Percentiles rank a stretch among this genome's conserved stretches.
Conservation (phyloP, 148 eudicot species). For the Cornus suecica region DNA sequence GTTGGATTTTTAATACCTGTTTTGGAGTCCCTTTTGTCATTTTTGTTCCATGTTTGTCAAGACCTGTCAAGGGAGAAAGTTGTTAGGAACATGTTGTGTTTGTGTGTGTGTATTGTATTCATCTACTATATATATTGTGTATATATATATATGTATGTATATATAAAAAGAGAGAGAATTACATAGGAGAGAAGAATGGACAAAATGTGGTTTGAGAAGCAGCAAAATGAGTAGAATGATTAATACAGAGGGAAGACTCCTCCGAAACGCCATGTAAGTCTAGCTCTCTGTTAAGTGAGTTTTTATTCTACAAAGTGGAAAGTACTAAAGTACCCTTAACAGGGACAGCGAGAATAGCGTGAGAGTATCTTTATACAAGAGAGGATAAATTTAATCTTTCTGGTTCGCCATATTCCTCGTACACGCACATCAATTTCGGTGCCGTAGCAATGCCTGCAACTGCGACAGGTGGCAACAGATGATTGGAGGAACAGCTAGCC, state of each 20-base stretch:
- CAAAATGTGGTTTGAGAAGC: neutral
- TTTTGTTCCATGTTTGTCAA: constrained; percentile 7
- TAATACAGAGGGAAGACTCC: neutral
- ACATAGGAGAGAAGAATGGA: neutral
- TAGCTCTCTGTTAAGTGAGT: too few species aligned
- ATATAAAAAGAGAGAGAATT: neutral
- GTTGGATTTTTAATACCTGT: neutral
- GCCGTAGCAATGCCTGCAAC: neutral
- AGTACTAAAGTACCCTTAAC: neutral
- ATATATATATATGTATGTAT: neutral
- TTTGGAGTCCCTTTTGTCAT: neutral
- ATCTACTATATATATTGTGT: too few species aligned
- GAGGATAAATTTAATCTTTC: neutral
- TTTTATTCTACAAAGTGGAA: too few species aligned
- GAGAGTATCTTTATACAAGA: neutral
- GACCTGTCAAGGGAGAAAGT: neutral
- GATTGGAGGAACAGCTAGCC: neutral
- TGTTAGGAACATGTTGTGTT: too few species aligned
- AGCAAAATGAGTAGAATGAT: neutral
- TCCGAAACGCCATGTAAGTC: constrained; percentile 10
- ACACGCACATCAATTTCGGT: neutral
- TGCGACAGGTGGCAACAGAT: neutral
- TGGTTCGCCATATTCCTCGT: too few species aligned
- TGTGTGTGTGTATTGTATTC: too few species aligned
- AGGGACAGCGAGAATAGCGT: too few species aligned